These are phyloP conservation scores for Termitomyces sp. DNA, from an alignment of 768 basidiomycete genomes.

Conservation along the genomic window DNA sequence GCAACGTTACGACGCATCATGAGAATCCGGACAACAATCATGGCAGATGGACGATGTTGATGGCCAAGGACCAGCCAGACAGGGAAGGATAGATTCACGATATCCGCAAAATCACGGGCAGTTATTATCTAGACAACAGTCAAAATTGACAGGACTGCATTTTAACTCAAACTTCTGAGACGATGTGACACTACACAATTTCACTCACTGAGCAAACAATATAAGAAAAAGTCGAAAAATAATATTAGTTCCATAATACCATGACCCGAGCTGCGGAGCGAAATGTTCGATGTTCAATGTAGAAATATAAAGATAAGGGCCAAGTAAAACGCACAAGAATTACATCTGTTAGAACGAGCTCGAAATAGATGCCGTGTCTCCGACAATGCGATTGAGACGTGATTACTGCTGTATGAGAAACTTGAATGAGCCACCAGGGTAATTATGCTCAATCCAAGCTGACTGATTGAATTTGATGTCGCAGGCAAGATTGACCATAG, in stretches of 20 bases:
- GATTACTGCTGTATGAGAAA: slow-evolving; percentile 28
- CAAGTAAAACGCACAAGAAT: slow-evolving; percentile 32
- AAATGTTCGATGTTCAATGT: background rate
- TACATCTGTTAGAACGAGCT: slow-evolving; percentile 36
- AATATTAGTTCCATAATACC: slow-evolving; percentile 11
- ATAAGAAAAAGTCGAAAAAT: slow-evolving; percentile 8
- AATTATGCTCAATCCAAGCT: slow-evolving; percentile 33
- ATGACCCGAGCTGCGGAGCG: slow-evolving; percentile 9
- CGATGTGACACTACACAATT: background rate
- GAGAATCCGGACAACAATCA: slow-evolving; percentile 32
- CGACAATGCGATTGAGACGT: slow-evolving; percentile 22
- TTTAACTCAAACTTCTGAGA: background rate
- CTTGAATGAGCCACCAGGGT: slow-evolving; percentile 33
- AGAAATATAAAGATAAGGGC: background rate
- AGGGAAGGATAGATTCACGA: slow-evolving; percentile 29
- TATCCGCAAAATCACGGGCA: slow-evolving; percentile 22
- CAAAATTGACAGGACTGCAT: slow-evolving; percentile 31
- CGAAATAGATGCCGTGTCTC: slow-evolving; percentile 24
- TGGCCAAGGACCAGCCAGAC: slow-evolving; percentile 33
- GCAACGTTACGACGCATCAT: slow-evolving; percentile 23
- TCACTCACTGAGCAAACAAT: slow-evolving; percentile 12
- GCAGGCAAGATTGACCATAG: slow-evolving; percentile 21
- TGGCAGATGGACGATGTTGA: slow-evolving; percentile 28
- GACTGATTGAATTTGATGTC: slow-evolving; percentile 20
- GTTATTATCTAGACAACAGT: slow-evolving; percentile 30